A percentile compares a stretch with the other conserved stretches of the same genome.
These are phyloP conservation scores for Malus hybrid DNA, from an alignment of 331 rosid species.

Conservation along the genomic window DNA sequence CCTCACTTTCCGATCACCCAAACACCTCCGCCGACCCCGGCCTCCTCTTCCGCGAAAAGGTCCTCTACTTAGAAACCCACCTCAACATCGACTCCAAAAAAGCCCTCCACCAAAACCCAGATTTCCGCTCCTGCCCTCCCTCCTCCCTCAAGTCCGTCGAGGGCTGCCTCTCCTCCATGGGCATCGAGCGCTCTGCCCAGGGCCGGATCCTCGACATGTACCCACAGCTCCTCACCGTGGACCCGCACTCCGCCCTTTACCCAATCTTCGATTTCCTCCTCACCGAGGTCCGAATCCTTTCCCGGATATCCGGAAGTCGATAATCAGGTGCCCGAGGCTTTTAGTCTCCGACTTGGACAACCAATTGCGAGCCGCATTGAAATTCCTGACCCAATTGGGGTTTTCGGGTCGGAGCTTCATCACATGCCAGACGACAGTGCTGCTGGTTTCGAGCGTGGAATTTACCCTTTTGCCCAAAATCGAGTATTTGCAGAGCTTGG, in stretches of 20 bases:
- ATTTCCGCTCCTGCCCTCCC: slow-evolving; percentile 43
- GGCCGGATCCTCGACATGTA: slow-evolving; percentile 80
- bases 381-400: slow-evolving; percentile 31
- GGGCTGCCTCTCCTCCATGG: slow-evolving; percentile 59
- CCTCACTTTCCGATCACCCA: slow-evolving; percentile 21
- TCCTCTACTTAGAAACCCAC: slow-evolving; percentile 53
- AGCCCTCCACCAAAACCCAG: slow-evolving; percentile 58
- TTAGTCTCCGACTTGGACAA: slow-evolving; percentile 45
- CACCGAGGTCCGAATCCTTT: slow-evolving; percentile 54
- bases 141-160: slow-evolving; percentile 47
- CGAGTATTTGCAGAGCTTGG: slow-evolving; percentile 34
- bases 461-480: slow-evolving; percentile 43
- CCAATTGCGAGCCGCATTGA: slow-evolving; percentile 45
- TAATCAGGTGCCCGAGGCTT: slow-evolving; percentile 64
- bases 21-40: slow-evolving; percentile 44
- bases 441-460: slow-evolving; percentile 38
- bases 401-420: slow-evolving; percentile 29
- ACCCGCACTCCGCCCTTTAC: slow-evolving; percentile 54
- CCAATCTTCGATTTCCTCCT: slow-evolving; percentile 74
- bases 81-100: slow-evolving; percentile 52
- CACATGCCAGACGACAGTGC: slow-evolving; percentile 24
- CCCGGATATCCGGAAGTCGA: slow-evolving; percentile 41
- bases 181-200: slow-evolving; percentile 41
- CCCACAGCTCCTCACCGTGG: slow-evolving; percentile 63
- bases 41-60: slow-evolving; percentile 58